Base-by-base conservation (phyloP, 2,329 filamentous ascomycete species). In the Diaporthe ampelina region DNA sequence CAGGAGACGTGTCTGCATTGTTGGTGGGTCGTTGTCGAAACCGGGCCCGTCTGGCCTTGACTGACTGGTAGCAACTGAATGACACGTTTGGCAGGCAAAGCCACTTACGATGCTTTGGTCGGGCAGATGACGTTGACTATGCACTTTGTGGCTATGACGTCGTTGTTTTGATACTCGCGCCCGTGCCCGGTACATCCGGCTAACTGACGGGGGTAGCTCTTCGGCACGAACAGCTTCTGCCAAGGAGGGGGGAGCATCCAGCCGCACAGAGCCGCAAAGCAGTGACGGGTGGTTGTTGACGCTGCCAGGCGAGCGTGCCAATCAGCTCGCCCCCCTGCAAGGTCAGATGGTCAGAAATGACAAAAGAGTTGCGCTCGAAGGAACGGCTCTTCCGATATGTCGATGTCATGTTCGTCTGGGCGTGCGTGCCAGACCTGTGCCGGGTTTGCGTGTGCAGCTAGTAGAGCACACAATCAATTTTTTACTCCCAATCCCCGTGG, bases 191-290 rank as follows among this genome's bases (percentile, higher is more conserved):
- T 21, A 15, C 17, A 68, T 54, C 63, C 63, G 63, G 52, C 63
- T 35, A 68, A 52, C 45, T 32, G 43, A 48, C 21, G 24, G 61
- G 48, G 48, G 48, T 10, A 21, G 45, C 19, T 65, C n/a, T 43
- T 35, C 15, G 29, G 24, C 3, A 10, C 24, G 40, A 21, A 13
- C 17, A 32, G 17, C 40, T 26, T 65, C 45, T 67, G 43, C 63
- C 63, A 68, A 54, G 48, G 21, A 26, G 32, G 63, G 63, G 32
- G 48, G 21, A 67, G 10, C 45, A 4, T 52, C 50, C 13, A 68
- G 63, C 63, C 63, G 63, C 63, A 54, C 63, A 68, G 63, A 68
- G 63, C 63, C 63, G 63, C 63, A 68, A 54, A 54, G 48, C 45
- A 52, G 63, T 54, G 15, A 19, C 2, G 40, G 40, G 32, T 68